Base-by-base conservation (phyloP, 2,329 filamentous ascomycete species). In the Aspergillus persii region DNA sequence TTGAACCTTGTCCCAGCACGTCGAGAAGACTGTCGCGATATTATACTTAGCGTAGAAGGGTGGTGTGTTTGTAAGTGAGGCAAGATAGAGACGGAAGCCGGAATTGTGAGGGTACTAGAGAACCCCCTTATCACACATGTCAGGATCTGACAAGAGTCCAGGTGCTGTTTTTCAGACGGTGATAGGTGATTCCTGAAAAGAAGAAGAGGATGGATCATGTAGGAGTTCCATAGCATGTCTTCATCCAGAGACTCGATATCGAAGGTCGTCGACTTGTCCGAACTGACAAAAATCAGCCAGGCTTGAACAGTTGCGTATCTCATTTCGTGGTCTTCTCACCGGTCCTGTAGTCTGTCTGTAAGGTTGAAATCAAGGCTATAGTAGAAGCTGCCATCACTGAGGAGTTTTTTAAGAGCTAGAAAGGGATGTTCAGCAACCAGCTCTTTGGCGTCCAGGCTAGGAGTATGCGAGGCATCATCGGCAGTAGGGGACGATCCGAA, bases 301-400 rank as follows among this genome's bases (percentile, higher is more conserved):
- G 58, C 36, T 46, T 18, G 23, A 60, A 72, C 51, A n/a, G 12
- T 15, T 41, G 12, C 36, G 12, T 12, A 41, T 41, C n/a, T 41
- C 12, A 5, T 15, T 2, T 41, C 36, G 15, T 15, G n/a, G 31
- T 46, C 9, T 57, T 55, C 75, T 68, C 72, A 92, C 85, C 94
- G 87, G 71, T 97, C 90, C 76, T 99, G 95, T 63, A 98, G 79
- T 66, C 95, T 86, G 75, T 96, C 93, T 3, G 95, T 99, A 52
- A 99, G 81, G 73, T 99, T 94, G 74, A 99, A 99, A 75, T 98
- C 92, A n/a, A 92, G 91, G 72, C 92, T 97, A 79, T 97, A 99
- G 75, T 98, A 99, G 73, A 99, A 99, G 31, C 90, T 96, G 29
- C 94, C 93, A 74, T 96, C 93, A 71, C 91, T 89, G 57, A 99